Conservation (phyloP, 371 early-diverging fungal species). For the Circinella umbellata region DNA sequence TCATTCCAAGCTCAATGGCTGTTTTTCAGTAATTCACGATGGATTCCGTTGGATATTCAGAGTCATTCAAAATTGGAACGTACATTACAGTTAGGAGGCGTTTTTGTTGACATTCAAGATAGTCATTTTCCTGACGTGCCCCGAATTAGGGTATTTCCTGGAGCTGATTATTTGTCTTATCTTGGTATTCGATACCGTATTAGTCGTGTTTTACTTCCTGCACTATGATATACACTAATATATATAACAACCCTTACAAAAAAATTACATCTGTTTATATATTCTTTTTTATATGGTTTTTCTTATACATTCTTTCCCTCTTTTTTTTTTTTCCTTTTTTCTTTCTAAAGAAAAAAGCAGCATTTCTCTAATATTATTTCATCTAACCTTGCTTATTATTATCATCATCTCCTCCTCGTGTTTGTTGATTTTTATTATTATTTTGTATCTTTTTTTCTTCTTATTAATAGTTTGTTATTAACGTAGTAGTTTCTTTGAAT, state of each 20-base stretch:
- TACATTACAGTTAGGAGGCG: conserved; percentile 27
- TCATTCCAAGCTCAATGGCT: conserved; percentile 31
- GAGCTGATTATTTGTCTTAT: conserved; percentile 29
- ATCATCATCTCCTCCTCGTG: too few species aligned
- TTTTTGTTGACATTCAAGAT: conserved; percentile 31
- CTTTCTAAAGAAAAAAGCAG: too few species aligned
- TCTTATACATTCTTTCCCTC: too few species aligned
- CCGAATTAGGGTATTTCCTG: conserved; percentile 29
- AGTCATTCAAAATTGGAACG: conserved; percentile 25
- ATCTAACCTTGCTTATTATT: too few species aligned
- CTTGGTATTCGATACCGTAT: conserved; percentile 34
- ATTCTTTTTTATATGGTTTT: too few species aligned
- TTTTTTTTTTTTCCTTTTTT: too few species aligned
- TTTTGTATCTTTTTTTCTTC: too few species aligned
- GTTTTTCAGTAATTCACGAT: conserved; percentile 27
- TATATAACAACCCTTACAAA: background rate
- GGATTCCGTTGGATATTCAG: conserved; percentile 29
- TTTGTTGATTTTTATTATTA: too few species aligned
- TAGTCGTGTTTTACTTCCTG: conserved; percentile 26
- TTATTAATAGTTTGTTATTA: too few species aligned
- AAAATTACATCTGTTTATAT: background rate
- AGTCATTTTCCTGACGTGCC: conserved; percentile 31
- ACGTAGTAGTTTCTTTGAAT: too few species aligned
- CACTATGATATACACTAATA: conserved; percentile 10
- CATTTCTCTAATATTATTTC: too few species aligned